Conservation (phyloP, 2,329 filamentous ascomycete species). For the Clonostachys rhizophaga region DNA sequence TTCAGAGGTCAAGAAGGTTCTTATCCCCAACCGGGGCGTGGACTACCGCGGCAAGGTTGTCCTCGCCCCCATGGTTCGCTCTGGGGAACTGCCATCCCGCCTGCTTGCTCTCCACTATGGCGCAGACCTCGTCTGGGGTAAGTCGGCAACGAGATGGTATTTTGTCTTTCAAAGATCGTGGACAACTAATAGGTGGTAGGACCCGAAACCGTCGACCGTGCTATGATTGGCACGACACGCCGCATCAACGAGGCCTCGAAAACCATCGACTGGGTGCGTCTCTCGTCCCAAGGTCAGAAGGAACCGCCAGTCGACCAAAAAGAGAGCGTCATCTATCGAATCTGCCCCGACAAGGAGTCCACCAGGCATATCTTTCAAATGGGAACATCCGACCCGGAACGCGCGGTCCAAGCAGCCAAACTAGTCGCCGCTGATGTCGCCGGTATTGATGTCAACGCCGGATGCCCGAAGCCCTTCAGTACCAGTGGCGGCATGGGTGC, state of each 20-base stretch:
- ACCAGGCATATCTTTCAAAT: slow-evolving; percentile 83
- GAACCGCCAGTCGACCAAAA: slow-evolving; percentile 46
- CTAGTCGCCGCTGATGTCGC: slow-evolving; percentile 83
- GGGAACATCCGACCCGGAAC: slow-evolving; percentile 77
- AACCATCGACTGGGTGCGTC: slow-evolving; percentile 80
- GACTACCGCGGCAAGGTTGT: slow-evolving; percentile 94
- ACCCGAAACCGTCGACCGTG: slow-evolving; percentile 88
- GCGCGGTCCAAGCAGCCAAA: slow-evolving; percentile 78
- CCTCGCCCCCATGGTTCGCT: slow-evolving; percentile 95
- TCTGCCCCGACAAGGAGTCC: slow-evolving; percentile 74
- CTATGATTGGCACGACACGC: slow-evolving; percentile 82
- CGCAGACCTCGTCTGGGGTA: slow-evolving; percentile 94
- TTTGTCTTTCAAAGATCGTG: slow-evolving; percentile 1
- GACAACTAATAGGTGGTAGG: slow-evolving; percentile 37
- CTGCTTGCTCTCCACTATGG: slow-evolving; percentile 90
- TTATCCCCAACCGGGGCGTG: slow-evolving; percentile 82
- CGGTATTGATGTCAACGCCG: slow-evolving; percentile 95
- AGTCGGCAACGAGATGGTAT: slow-evolving; percentile 14
- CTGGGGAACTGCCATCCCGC: slow-evolving; percentile 89
- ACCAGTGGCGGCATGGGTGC: slow-evolving; percentile 94
- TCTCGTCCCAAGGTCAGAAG: slow-evolving; percentile 65
- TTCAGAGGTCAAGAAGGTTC: slow-evolving; percentile 59
- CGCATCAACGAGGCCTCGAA: slow-evolving; percentile 70
- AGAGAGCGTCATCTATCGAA: slow-evolving; percentile 75
- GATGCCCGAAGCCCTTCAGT: slow-evolving; percentile 97